Base-by-base conservation (phyloP, 345 rosid species). In the Eutrema japonicum region DNA sequence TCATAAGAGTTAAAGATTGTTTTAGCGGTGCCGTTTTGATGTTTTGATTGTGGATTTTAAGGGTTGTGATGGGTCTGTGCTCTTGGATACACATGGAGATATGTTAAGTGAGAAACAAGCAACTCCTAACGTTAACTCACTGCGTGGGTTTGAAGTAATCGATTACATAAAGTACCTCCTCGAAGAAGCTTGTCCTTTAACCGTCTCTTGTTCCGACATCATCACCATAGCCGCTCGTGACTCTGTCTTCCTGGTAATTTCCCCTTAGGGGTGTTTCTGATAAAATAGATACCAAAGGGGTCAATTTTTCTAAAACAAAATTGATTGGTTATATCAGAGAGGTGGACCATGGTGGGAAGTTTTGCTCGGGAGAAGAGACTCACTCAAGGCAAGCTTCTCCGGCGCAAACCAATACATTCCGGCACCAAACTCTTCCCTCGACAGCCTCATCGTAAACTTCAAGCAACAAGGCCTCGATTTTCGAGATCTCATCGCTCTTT, bases 41-140 rank as follows among this genome's bases (percentile, higher is more conserved):
- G 1, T 2, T 13, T 22, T 32, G 7, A 14, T 41, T 8, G 13
- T 70, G 52, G 2, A 14, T 16, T 6, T 16, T 6, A 10, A 88
- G 94, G 97, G 96, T 0, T 89, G 96, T 57, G 96, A 89, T 78
- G 98, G 83, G 62, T 89, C 88, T 8, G 68, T 89, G 36, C 89
- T 87, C 2, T 64, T 88, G 64, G 96, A 92, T 64, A 83, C 82
- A 73, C 35, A 69, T 22, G 96, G 83, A 30, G 89, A 58, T 43
- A 85, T 86, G 49, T 69, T 86, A 3, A 89, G 92, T 64, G 97
- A 93, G 70, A 93, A 93, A 77, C 83, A 73, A 74, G 98, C 94
- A 38, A 75, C 69, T 6, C 94, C 96, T 5, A 88, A 91, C 67
- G 8, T 77, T 0, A 84, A 89, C 72, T 93, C 96, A 2, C 9